Evolutionary conservation across 306 rosid genomes (phyloP).

Genomic region (Lathyrus tuberosus): DNA sequence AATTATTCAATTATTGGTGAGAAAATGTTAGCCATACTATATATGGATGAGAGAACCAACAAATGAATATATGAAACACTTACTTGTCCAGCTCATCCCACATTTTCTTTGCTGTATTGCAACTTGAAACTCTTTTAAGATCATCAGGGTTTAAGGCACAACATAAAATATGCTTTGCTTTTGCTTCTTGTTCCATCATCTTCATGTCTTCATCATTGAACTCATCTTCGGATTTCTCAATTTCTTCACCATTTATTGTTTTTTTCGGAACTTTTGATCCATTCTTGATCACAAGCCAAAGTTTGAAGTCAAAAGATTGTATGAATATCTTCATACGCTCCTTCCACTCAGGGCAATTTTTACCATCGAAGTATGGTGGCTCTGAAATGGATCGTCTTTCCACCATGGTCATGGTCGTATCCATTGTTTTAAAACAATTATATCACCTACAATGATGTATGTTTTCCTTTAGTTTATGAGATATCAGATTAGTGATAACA

Average conservation of each 20-base stretch:
- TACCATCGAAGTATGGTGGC: conserved; percentile 30
- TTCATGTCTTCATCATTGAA: conserved; percentile 20
- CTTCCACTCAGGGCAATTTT: conserved; percentile 12
- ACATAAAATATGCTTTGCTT: conserved; percentile 17
- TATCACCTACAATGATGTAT: background rate
- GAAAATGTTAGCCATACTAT: no score
- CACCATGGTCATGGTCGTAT: background rate
- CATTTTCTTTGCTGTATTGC: conserved; percentile 14
- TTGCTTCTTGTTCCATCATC: conserved; percentile 7
- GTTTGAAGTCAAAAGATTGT: conserved; percentile 3
- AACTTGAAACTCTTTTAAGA: background rate
- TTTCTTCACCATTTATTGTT: background rate
- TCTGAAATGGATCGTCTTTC: conserved; percentile 10
- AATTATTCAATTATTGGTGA: background rate
- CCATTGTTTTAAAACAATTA: background rate
- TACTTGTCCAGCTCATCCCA: conserved; percentile 33
- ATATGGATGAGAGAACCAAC: no score
- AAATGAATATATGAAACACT: background rate
- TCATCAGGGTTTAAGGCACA: conserved; percentile 22
- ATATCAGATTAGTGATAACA: no score
- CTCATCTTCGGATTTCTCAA: conserved; percentile 36
- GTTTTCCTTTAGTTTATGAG: no score
- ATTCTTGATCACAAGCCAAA: conserved; percentile 35
- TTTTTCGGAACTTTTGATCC: conserved; percentile 32
- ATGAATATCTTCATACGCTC: background rate